phyloP scores from a whole-genome alignment of 495 filamentous ascomycete genomes.

The Polyplosphaeria fusca region DNA sequence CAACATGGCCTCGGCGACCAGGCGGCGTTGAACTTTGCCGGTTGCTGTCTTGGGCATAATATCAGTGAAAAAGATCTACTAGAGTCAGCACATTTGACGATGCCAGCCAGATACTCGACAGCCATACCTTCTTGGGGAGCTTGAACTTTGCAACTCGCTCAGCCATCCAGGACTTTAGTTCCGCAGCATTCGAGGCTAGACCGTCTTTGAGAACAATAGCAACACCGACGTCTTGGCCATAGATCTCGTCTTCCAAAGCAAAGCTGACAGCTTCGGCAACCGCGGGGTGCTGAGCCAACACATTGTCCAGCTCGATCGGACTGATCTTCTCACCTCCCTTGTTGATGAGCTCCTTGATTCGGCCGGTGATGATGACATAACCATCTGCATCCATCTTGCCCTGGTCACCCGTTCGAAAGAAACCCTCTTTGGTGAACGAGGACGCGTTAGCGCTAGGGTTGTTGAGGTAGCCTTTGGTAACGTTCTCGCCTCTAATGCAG shows the following conservation, averaged over 20 bases:
- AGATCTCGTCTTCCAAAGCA: slow-evolving; percentile 70
- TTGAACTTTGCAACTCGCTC: slow-evolving; percentile 75
- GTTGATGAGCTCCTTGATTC: slow-evolving; percentile 47
- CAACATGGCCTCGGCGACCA: slow-evolving; percentile 76
- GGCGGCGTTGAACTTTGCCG: slow-evolving; percentile 77
- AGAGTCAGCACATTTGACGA: background rate
- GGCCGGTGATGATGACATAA: slow-evolving; percentile 43
- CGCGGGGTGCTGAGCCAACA: slow-evolving; percentile 62
- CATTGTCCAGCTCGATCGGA: slow-evolving; percentile 81
- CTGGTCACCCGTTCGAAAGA: slow-evolving; percentile 83
- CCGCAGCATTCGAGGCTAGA: slow-evolving; percentile 49
- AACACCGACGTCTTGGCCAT: slow-evolving; percentile 76
- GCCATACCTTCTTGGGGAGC: slow-evolving; percentile 71
- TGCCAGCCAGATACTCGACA: background rate
- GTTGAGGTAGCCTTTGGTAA: slow-evolving; percentile 80
- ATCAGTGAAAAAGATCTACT: slow-evolving; percentile 70
- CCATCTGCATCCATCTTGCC: slow-evolving; percentile 62
- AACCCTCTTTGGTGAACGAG: slow-evolving; percentile 66
- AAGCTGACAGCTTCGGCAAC: slow-evolving; percentile 78
- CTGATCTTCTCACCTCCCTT: slow-evolving; percentile 47
- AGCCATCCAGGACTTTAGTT: slow-evolving; percentile 63
- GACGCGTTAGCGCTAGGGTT: slow-evolving; percentile 67
- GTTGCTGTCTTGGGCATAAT: slow-evolving; percentile 88
- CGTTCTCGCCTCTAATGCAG: slow-evolving; percentile 73
- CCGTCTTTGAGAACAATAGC: slow-evolving; percentile 71